These are phyloP conservation scores for Incumbomyces lentus DNA, from an alignment of 2,329 filamentous ascomycete genomes.

Conservation along the genomic window DNA sequence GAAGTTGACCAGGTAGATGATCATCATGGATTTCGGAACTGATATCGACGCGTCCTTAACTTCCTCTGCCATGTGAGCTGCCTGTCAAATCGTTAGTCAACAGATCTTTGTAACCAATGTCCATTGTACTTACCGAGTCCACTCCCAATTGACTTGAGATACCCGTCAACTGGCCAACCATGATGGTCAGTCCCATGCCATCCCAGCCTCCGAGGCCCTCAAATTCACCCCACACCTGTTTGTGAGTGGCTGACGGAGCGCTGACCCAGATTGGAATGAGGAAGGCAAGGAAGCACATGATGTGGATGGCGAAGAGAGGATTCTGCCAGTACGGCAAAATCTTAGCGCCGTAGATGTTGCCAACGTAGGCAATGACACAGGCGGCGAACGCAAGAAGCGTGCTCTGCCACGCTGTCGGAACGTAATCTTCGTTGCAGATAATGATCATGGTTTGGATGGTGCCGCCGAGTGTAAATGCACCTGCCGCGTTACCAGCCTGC, in stretches of 20 bases:
- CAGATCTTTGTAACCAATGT: no score
- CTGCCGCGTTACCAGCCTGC: conserved; percentile 26
- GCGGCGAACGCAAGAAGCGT: conserved; percentile 23
- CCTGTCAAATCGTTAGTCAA: conserved; percentile 6
- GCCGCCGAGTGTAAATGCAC: conserved; percentile 27
- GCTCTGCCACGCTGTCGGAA: conserved; percentile 22
- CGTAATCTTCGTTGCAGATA: conserved; percentile 20
- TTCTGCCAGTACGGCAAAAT: conserved; percentile 20
- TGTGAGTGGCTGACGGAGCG: conserved; percentile 15
- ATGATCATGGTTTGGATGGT: conserved; percentile 30
- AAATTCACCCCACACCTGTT: conserved; percentile 22
- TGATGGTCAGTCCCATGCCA: conserved; percentile 14
- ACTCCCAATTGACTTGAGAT: neutral
- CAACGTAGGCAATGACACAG: conserved; percentile 17
- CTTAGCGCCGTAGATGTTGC: conserved; percentile 20
- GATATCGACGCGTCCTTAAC: conserved; percentile 36
- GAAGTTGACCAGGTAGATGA: conserved; percentile 36
- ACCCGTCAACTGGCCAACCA: neutral
- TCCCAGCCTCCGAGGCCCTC: conserved; percentile 22
- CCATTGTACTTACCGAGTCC: conserved; percentile 7
- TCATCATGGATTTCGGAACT: conserved; percentile 36
- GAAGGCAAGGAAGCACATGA: conserved; percentile 17
- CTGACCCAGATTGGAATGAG: conserved; percentile 20
- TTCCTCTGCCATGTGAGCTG: conserved; percentile 37
- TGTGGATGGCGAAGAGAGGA: conserved; percentile 13